These are phyloP conservation scores for Trypanosoma caninum DNA, from an alignment of 208 protist species.

Conservation along the genomic window DNA sequence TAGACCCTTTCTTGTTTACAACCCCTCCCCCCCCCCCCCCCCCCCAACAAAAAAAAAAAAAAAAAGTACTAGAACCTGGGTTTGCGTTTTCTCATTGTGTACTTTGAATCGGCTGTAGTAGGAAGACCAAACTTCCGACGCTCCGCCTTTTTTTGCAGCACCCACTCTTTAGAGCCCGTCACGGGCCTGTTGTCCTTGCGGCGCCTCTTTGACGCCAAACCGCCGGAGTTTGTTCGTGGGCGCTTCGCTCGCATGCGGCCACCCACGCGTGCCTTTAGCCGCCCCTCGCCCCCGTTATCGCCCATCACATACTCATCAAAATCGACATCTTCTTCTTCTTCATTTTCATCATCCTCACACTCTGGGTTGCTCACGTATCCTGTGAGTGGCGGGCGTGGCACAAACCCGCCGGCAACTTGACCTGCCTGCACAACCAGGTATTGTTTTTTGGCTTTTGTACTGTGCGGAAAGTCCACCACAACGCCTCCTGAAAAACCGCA, in stretches of 20 bases:
- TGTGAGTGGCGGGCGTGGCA: conserved; percentile 43
- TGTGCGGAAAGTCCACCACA: conserved; percentile 98
- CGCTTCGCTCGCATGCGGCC: conserved; percentile 31
- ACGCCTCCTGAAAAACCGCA: conserved; percentile 98
- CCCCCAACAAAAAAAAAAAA: conserved; percentile 1
- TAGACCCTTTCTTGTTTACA: background rate
- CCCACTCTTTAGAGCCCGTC: conserved; percentile 92
- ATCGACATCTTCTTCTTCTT: conserved; percentile 32
- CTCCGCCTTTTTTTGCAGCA: conserved; percentile 94
- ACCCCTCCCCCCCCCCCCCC: background rate
- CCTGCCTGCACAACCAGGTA: conserved; percentile 92
- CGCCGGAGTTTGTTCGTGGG: conserved; percentile 16
- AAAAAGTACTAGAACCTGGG: conserved; percentile 69
- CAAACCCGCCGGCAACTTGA: conserved; percentile 65
- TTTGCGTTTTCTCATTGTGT: conserved; percentile 93
- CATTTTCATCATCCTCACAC: conserved; percentile 26
- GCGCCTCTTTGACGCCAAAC: conserved; percentile 34
- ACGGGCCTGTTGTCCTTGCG: conserved; percentile 67
- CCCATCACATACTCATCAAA: conserved; percentile 29
- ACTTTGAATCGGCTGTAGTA: conserved; percentile 93
- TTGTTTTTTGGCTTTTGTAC: conserved; percentile 97
- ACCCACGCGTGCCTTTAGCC: conserved; percentile 19
- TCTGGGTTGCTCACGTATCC: conserved; percentile 6
- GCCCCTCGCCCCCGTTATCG: conserved; percentile 30
- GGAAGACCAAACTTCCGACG: conserved; percentile 90